Conservation (phyloP, 2,329 filamentous ascomycete genomes). For the Penicillium fuscoglaucum region DNA sequence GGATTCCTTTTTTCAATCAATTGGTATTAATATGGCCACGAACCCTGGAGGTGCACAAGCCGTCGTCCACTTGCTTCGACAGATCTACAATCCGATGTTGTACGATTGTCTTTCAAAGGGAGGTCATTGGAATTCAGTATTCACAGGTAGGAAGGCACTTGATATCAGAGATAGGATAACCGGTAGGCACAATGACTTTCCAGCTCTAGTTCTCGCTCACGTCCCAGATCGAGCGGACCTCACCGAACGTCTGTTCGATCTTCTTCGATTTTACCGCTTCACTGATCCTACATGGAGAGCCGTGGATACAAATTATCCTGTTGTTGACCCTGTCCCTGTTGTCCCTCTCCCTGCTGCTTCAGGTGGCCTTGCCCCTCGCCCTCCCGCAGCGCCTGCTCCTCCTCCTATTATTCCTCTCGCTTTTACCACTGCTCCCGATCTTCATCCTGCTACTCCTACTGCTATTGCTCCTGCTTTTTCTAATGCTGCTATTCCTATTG, state of each 20-base stretch:
- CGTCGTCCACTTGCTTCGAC: background rate
- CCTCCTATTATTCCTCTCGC: background rate
- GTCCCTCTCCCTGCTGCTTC: background rate
- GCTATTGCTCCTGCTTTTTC: background rate
- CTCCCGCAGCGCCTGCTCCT: background rate
- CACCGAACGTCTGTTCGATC: background rate
- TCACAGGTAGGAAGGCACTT: background rate
- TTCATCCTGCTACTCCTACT: background rate
- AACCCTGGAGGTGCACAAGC: background rate
- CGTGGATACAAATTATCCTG: background rate
- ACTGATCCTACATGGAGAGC: background rate
- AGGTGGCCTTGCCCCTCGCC: background rate
- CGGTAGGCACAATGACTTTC: background rate
- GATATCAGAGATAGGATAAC: background rate
- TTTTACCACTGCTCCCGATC: background rate
- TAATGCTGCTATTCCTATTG: background rate
- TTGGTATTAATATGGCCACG: background rate
- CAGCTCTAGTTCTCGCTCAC: background rate
- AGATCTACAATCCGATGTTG: background rate
- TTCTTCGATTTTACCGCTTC: background rate
- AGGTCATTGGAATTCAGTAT: background rate
- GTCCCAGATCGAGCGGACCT: background rate
- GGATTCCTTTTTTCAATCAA: background rate
- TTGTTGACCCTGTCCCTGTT: background rate
- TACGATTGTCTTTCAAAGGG: background rate